Base-by-base conservation (phyloP, 2,329 filamentous ascomycete genomes). In the Pseudocercospora fijiensis region DNA sequence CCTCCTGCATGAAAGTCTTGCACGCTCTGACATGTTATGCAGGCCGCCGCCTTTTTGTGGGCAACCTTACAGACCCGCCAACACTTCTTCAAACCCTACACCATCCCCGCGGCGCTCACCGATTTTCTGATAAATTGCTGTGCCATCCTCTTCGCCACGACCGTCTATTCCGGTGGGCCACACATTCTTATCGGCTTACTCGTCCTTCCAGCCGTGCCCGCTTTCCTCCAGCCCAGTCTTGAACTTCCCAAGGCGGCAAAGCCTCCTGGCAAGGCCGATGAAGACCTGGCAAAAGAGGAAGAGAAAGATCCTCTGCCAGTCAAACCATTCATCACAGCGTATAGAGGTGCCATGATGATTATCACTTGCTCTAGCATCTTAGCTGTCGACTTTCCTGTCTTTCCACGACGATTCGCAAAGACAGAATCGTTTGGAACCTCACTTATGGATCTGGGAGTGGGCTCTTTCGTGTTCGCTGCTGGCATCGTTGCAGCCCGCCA, bases 391-490 rank as follows among this genome's bases (percentile, higher is more conserved):
- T 99, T 99, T 76, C 87, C 84, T 18, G 83, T 97, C 64, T 99
- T 99, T 73, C 95, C 95, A 2, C 87, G 95, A 27, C 89, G 95
- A 30, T 98, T 98, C 76, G 95, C 92, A 62, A 99, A 99, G 80
- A 95, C 96, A 2, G 95, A 99, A 78, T 97, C 91, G n/a, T 99
- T 95, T 92, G 95, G 95, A 60, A 97, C 94, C 1, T 98, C 94
- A n/a, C 81, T 99, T 66, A 99, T 99, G 95, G 95, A 99, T 76
- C 83, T 98, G 72, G 95, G 95, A 56, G 95, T 99, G 55, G 95
- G 95, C 27, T 96, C 93, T 11, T 99, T 99, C 79, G 95, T 99
- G 71, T 99, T 96, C 78, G 92, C 92, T 2, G 90, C 90, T 16
- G 95, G 95, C 22, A 82, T 97, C 33, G 92, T 98, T n/a, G 92